These are phyloP conservation scores for Elymus sibiricus DNA, from an alignment of 176 grass and related monocot genomes.

Conservation along the genomic window DNA sequence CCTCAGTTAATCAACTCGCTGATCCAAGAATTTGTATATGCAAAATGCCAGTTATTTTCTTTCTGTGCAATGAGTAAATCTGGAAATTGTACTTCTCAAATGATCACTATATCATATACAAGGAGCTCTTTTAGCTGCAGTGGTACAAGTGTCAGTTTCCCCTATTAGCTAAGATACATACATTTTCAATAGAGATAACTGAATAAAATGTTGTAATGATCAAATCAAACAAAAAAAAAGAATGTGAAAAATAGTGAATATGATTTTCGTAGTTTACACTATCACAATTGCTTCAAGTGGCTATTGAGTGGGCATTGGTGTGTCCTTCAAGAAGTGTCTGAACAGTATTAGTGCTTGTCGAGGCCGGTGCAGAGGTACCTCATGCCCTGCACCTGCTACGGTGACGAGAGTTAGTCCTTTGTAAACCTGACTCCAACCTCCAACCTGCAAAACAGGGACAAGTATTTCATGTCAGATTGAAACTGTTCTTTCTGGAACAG, in stretches of 20 bases:
- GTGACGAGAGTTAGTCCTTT: slow-evolving; percentile 86
- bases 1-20: background rate
- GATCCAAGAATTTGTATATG: background rate
- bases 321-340: slow-evolving; percentile 64
- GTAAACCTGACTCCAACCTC: slow-evolving; percentile 91
- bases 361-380: slow-evolving; percentile 64
- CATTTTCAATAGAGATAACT: slow-evolving; percentile 46
- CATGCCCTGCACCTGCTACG: slow-evolving; percentile 73
- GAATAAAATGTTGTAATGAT: slow-evolving; percentile 38
- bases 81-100: slow-evolving; percentile 24
- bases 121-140: slow-evolving; percentile 44
- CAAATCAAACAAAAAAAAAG: slow-evolving; percentile 39
- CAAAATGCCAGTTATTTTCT: background rate
- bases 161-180: slow-evolving; percentile 46
- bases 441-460: slow-evolving; percentile 54
- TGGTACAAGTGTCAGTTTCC: slow-evolving; percentile 34
- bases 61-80: background rate
- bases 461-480: background rate
- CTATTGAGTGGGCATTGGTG: slow-evolving; percentile 46
- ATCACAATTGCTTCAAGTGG: slow-evolving; percentile 29
- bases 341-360: slow-evolving; percentile 63
- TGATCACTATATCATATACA: slow-evolving; percentile 50
- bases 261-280: slow-evolving; percentile 24
- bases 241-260: slow-evolving; percentile 11
- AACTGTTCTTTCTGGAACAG: background rate